These are phyloP conservation scores for Aureobasidium zeae DNA, from an alignment of 2,329 filamentous ascomycete genomes.

Conservation along the genomic window DNA sequence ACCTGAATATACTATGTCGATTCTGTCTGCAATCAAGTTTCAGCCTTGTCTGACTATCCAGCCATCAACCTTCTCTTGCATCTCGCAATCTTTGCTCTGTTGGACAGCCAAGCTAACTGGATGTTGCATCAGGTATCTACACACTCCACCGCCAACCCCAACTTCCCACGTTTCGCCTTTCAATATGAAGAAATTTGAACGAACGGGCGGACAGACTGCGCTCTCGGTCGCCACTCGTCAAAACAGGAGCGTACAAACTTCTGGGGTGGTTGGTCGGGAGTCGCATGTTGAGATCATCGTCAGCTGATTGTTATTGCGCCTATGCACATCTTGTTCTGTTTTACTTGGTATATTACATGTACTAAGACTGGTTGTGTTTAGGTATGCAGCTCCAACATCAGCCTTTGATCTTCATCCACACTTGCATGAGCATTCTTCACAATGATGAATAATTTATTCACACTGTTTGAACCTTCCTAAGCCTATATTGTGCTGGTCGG, in stretches of 20 bases:
- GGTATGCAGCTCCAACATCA: constrained; percentile 18
- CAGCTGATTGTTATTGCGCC: constrained; percentile 43
- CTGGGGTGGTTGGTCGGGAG: constrained; percentile 44
- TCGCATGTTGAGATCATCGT: constrained; percentile 61
- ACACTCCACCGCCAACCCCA: not conserved
- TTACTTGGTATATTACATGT: too few relatives aligned
- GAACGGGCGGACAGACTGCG: constrained; percentile 59
- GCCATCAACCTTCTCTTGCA: constrained; percentile 8
- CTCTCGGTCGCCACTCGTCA: constrained; percentile 43
- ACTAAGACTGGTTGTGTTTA: constrained; percentile 19
- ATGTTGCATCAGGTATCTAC: constrained; percentile 17
- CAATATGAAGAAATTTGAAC: constrained; percentile 55
- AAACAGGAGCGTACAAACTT: constrained; percentile 55
- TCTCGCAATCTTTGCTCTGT: not conserved
- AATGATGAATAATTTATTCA: constrained; percentile 61
- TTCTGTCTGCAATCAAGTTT: constrained; percentile 53
- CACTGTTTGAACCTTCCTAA: constrained; percentile 55
- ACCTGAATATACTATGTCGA: constrained; percentile 56
- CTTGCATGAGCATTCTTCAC: constrained; percentile 10
- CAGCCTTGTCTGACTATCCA: constrained; percentile 54
- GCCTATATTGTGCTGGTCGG: constrained; percentile 39
- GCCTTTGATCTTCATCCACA: constrained; percentile 8
- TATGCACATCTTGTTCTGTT: constrained; percentile 6
- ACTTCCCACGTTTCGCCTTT: constrained; percentile 1
- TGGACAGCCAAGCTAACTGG: constrained; percentile 15